Percentiles rank a stretch among this genome's conserved stretches.
Evolutionary conservation across 768 basidiomycete species (phyloP).

Genomic region (Guyanaporus albipodus): DNA sequence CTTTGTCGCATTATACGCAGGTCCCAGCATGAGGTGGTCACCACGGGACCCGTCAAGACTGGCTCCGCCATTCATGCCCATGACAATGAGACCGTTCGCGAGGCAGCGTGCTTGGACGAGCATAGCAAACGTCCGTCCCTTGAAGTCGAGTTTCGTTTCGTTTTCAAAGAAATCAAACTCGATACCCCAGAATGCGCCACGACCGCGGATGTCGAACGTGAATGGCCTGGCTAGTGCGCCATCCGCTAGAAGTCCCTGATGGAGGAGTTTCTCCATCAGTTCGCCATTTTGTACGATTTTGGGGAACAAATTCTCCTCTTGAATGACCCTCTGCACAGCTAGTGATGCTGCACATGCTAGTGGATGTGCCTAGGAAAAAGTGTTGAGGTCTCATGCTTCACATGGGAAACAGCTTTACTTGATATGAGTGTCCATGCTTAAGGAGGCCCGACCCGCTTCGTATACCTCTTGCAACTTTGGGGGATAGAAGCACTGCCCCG

Average conservation of each 20-base stretch:
- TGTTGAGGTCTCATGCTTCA: slow-evolving; percentile 1
- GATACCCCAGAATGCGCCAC: slow-evolving; percentile 79
- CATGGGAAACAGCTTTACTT: slow-evolving; percentile 37
- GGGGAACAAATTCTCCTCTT: slow-evolving; percentile 63
- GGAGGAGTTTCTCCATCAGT: slow-evolving; percentile 55
- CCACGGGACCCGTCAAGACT: slow-evolving; percentile 69
- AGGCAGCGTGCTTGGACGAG: slow-evolving; percentile 67
- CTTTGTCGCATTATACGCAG: slow-evolving; percentile 73
- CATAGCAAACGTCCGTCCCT: slow-evolving; percentile 57
- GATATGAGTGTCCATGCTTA: slow-evolving; percentile 87
- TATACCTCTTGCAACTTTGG: slow-evolving; percentile 67
- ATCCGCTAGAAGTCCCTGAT: slow-evolving; percentile 49
- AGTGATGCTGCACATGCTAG: slow-evolving; percentile 74
- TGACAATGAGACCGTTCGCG: slow-evolving; percentile 61
- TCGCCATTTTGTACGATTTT: slow-evolving; percentile 58
- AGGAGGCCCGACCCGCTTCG: slow-evolving; percentile 63
- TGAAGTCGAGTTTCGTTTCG: slow-evolving; percentile 47
- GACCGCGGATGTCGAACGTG: slow-evolving; percentile 78
- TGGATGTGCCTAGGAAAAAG: slow-evolving; percentile 58
- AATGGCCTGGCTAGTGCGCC: slow-evolving; percentile 59
- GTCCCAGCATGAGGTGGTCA: slow-evolving; percentile 69
- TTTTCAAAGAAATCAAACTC: slow-evolving; percentile 68
- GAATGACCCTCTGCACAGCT: slow-evolving; percentile 74
- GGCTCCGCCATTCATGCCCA: slow-evolving; percentile 71
- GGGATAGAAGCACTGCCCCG: slow-evolving; percentile 75